Base-by-base conservation (phyloP, 495 filamentous ascomycete species). In the Penicillium samsonianum region DNA sequence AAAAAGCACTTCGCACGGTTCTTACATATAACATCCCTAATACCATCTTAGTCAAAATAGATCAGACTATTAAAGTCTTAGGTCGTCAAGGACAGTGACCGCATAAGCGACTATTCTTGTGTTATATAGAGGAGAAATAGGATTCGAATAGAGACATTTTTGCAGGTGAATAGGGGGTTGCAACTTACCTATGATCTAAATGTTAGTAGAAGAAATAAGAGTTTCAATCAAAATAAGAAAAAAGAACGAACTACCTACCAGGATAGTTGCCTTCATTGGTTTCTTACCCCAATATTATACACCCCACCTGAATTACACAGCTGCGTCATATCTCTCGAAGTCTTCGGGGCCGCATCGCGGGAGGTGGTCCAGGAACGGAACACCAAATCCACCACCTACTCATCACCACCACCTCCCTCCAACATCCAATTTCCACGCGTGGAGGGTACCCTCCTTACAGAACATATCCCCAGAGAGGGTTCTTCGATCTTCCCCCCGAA, bases 311-410 rank as follows among this genome's bases (percentile, higher is more conserved):
- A 12, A 33, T 16, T 38, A 38, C 2, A 17, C 47, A 45, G 19
- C 25, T 62, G 62, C 67, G 60, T 68, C 63, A 67, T 67, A 60
- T 65, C 60, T 57, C 35, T 10, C 35, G 35, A 16, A 6, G 35
- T n/a, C 16, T 38, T 17, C 60, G 63, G 67, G 43, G 43, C 23
- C 23, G 26, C 64, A 57, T 67, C 55, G 53, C 53, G 35, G 35
- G 7, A 17, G 52, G 33, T 46, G 42, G 33, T 47, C 53, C 43
- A 55, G 53, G 53, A 47, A 55, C 53, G 53, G 53, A 47, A 55
- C 42, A 38, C 42, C 53, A 38, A 46, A 46, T 35, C 46, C 61
- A 57, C 55, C 60, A 17, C 55, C 51, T 26, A 25, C 53, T 62
- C 50, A 54, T 46, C 43, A 28, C 23, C 51, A 55, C 48, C 45